These are phyloP conservation scores for Luffa aegyptiaca DNA, from an alignment of 306 rosid genomes.

Conservation along the genomic window DNA sequence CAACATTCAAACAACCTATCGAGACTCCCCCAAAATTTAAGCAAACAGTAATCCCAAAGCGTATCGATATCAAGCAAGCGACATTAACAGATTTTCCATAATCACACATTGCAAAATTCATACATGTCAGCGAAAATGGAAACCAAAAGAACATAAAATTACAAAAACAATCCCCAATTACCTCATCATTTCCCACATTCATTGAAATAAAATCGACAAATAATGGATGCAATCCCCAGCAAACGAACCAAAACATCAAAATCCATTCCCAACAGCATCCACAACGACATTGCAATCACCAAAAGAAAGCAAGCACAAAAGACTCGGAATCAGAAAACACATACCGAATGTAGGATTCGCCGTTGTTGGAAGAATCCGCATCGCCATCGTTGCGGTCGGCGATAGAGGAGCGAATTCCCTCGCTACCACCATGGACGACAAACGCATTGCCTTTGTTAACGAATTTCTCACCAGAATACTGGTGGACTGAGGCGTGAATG, in stretches of 20 bases:
- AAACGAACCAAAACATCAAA: not conserved
- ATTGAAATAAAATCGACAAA: not conserved
- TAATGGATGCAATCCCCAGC: not conserved
- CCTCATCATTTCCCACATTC: not conserved
- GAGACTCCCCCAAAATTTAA: not conserved
- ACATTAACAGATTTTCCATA: not conserved
- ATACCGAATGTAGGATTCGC: constrained; percentile 65
- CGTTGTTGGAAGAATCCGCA: constrained; percentile 27
- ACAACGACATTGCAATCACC: not conserved
- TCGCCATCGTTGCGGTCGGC: constrained; percentile 21
- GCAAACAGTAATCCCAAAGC: not conserved
- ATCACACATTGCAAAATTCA: not conserved
- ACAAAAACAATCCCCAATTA: not conserved
- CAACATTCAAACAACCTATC: not conserved
- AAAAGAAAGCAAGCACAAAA: too few species aligned
- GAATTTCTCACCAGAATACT: constrained; percentile 52
- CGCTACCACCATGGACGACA: constrained; percentile 92
- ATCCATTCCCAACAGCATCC: not conserved
- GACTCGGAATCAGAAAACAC: not conserved
- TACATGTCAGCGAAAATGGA: not conserved
- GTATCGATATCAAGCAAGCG: not conserved
- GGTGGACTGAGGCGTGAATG: constrained; percentile 71
- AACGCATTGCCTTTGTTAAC: constrained; percentile 72
- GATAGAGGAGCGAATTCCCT: constrained; percentile 77
- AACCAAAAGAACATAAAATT: not conserved